Percentiles rank a stretch among this genome's conserved stretches.
phyloP scores from a whole-genome alignment of 805 yeast species.

The Spathaspora boniae region DNA sequence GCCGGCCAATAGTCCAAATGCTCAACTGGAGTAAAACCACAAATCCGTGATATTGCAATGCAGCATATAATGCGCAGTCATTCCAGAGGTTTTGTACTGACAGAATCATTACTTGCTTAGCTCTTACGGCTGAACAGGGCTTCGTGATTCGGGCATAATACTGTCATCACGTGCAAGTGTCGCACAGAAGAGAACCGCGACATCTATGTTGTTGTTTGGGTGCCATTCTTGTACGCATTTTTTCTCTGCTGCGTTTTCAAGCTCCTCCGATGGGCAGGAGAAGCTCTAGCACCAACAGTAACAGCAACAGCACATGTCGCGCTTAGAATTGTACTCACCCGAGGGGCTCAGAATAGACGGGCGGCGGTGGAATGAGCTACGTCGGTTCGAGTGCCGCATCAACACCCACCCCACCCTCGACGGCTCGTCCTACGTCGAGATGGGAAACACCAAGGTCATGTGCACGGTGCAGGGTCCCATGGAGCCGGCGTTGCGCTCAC shows the following conservation, averaged over 20 bases:
- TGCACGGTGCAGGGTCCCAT: conserved; percentile 87
- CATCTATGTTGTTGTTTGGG: conserved; percentile 40
- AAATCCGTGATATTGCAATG: no score
- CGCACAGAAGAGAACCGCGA: neutral
- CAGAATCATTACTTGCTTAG: no score
- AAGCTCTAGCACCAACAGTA: no score
- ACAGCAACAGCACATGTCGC: neutral
- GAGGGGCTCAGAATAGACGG: conserved; percentile 95
- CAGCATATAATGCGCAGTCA: no score
- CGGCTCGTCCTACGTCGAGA: conserved; percentile 90
- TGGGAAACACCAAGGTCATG: conserved; percentile 85
- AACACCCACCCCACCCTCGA: conserved; percentile 91
- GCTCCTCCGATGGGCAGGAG: no score
- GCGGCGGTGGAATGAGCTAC: conserved; percentile 89
- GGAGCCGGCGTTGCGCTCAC: conserved; percentile 66
- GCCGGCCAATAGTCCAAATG: no score
- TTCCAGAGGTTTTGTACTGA: no score
- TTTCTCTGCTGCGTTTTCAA: neutral
- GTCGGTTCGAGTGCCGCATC: conserved; percentile 74
- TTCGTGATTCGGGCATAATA: no score
- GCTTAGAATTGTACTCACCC: conserved; percentile 85
- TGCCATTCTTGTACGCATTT: neutral
- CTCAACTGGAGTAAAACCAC: no score
- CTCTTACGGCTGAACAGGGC: no score
- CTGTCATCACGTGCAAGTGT: no score